Evolutionary conservation across 768 basidiomycete species (phyloP), one percentile per base, ranked within the genome.

Genomic region (Hygrocybe punicea): DNA sequence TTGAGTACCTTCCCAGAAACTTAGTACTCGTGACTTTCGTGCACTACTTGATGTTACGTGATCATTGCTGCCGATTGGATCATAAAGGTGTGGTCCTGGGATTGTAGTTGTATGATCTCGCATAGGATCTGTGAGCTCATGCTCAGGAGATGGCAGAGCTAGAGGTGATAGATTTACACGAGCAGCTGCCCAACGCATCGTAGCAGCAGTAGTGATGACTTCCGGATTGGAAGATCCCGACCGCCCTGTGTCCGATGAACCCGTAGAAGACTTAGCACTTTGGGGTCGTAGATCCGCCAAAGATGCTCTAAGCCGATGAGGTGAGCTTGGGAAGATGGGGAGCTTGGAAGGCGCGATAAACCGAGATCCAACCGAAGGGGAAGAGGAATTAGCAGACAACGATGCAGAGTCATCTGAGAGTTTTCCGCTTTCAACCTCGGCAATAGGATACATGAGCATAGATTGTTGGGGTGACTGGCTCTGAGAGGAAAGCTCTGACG

Each of bases 71-170:
- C 48, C n/a, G 45, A 57, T 57, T 25, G 23, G 56, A 25, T 68
- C 70, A 14, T 59, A 53, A 35, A 77, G 76, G 67, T 85, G 83
- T 9, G 82, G 79, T 21, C 86, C 82, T 1, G 89, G 87, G 44
- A 89, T 81, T 8, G 83, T 75, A 23, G 87, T 78, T 8, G 80
- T 85, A 19, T 87, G 80, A 34, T 84, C 84, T 36, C 89, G 84
- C 84, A 97, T 86, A 0, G 94, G 94, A 71, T 97, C 94, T 9
- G 87, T 87, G 23, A 96, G 81, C 66, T 97, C 94, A 62, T 89
- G 86, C 66, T 98, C 94, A 0, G 94, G 94, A 10, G 88, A 91
- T 2, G 94, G 93, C 1, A 95, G 78, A 0, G 91, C 86, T 23
- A 98, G 78, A 0, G 94, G 94, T 0, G 91, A 86, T 54, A 98